Percentiles rank a stretch among this genome's conserved stretches.
Evolutionary conservation across 257 asterid genomes (phyloP).

Genomic region (Oldenlandia corymbosa): DNA sequence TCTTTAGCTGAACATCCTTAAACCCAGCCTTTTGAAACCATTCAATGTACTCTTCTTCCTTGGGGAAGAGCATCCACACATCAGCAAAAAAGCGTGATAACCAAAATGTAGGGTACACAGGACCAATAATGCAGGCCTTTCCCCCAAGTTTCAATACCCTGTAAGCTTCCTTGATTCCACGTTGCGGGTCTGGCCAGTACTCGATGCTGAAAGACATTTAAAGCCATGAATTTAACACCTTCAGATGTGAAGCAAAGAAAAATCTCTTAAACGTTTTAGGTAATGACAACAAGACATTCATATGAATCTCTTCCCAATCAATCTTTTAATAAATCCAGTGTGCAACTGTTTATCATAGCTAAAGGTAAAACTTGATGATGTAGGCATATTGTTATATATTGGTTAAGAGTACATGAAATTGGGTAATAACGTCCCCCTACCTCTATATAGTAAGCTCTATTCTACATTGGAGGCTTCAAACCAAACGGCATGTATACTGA

Average conservation of each 20-base stretch:
- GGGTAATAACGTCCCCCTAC: too few relatives aligned
- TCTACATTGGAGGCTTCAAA: too few relatives aligned
- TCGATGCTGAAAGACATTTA: slow-evolving; percentile 53
- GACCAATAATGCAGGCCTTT: slow-evolving; percentile 91
- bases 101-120: slow-evolving; percentile 88
- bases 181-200: slow-evolving; percentile 99
- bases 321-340: too few relatives aligned
- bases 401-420: too few relatives aligned
- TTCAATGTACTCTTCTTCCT: slow-evolving; percentile 93
- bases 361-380: too few relatives aligned
- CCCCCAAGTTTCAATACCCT: slow-evolving; percentile 82
- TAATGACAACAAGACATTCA: background rate
- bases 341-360: background rate
- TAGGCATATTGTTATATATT: too few relatives aligned
- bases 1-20: slow-evolving; percentile 75
- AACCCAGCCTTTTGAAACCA: slow-evolving; percentile 94
- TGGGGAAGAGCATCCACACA: slow-evolving; percentile 97
- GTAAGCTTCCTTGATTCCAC: slow-evolving; percentile 93
- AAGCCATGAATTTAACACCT: slow-evolving; percentile 1
- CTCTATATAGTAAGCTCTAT: too few relatives aligned
- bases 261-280: background rate
- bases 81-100: slow-evolving; percentile 93
- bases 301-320: background rate
- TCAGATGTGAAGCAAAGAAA: background rate
- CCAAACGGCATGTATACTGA: too few relatives aligned